Base-by-base conservation (phyloP, 225 moss, liverwort and hornwort species). In the Asterella californica region DNA sequence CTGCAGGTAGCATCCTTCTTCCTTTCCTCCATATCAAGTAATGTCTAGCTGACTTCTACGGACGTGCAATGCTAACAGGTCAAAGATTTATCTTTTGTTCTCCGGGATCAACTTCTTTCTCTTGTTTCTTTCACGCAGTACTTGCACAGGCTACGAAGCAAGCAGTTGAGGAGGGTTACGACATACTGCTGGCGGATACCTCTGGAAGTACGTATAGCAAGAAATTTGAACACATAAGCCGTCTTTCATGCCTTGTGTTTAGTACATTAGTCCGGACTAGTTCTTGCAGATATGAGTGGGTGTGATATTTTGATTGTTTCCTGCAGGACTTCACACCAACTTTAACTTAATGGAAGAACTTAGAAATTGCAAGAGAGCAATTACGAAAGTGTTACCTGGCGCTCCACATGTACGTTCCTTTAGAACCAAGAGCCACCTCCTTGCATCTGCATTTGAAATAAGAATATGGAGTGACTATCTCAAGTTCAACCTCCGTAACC, bases 341-440 rank as follows among this genome's bases (percentile, higher is more conserved):
- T 86, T 82, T 70, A 94, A 97, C 75, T 82, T 97, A 84, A 97
- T 97, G 97, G 97, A 97, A 79, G 97, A 97, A 86, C 89, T 97
- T 42, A 92, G 92, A 78, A 90, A 91, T 75, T 97, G 97, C 87
- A 97, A 92, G 84, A 91, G 92, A 72, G 86, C 94, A 63, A 86
- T 97, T 34, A 75, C 86, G 34, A 94, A 91, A 88, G 90, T 90
- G 68, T 90, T 94, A 75, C 92, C 97, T 25, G 84, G 82, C 70
- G 94, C 97, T 76, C 97, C 97, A 53, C 89, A 93, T 87, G 95
- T 95, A 89, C 75, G 89, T 89, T 30, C 49, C 27, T 33, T 68
- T 14, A 10, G 19, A 36, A 32, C 6, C 15, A 19, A 27, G n/a
- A 33, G 29, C 27, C 8, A 61, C 60, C n/a, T 61, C 60, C 21